Evolutionary conservation across 1,139 yeast genomes (phyloP), one percentile per base, ranked within the genome.

Genomic region (Magnusiomyces paraingens): DNA sequence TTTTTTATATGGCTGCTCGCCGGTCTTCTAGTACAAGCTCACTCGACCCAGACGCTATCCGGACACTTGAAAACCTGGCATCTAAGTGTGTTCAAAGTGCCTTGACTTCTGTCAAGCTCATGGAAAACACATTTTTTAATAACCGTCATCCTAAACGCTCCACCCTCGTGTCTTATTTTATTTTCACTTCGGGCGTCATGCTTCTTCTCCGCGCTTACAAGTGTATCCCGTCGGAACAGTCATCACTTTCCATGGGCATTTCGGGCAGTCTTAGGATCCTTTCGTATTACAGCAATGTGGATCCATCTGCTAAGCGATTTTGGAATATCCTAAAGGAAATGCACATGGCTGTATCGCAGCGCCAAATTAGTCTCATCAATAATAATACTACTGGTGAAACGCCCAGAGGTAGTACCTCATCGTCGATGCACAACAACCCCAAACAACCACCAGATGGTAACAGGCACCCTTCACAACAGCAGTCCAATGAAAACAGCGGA

Each of bases 21-120:
- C 39, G 36, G 29, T 36, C 46, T 12, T 17, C 42, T 12, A 35
- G 39, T 3, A 15, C 44, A 22, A 32, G 17, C 35, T 20, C 43
- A 22, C 17, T 41, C 3, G 52, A 49, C 32, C 45, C 45, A 2
- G 61, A 61, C 46, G 61, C 65, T 55, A 55, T 59, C 52, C 49
- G 62, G 64, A 50, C 71, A 67, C 54, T 58, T 47, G 58, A 58
- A 36, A 55, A 60, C 15, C 52, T 60, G 6, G 51, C 62, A 3
- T 51, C 69, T 15, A 70, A 75, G 1, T 72, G 76, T 58, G 69
- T 71, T 46, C 73, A 71, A 53, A 65, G 75, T 1, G 68, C 76
- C 4, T 60, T 72, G n/a, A 62, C 73, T 39, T 65, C 70, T n/a
- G 68, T 72, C 36, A 68, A 70, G 51, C 59, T 73, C 40, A 67